Evolutionary conservation across 768 basidiomycete species (phyloP).

Genomic region (Russula compacta): DNA sequence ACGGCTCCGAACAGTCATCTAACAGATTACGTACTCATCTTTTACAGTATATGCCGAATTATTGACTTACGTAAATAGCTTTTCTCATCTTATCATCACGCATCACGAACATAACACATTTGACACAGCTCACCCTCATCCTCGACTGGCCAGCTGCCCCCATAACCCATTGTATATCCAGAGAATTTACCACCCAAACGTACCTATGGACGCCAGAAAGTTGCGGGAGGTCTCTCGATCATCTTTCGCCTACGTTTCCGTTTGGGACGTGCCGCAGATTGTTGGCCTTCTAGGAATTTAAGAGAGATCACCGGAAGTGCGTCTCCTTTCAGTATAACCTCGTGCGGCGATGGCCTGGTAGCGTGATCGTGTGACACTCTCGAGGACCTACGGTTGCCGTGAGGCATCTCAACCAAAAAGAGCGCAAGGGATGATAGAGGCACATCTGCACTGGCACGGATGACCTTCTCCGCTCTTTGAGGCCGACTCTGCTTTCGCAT

Average conservation of each 20-base stretch:
- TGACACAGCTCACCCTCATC: conserved; percentile 13
- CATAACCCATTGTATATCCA: conserved; percentile 28
- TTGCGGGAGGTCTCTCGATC: conserved; percentile 15
- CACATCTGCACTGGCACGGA: neutral
- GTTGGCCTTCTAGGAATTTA: neutral
- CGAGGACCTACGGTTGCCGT: neutral
- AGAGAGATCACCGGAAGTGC: neutral
- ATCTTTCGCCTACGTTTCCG: conserved; percentile 8
- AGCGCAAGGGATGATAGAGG: neutral
- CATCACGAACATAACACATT: neutral
- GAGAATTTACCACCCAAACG: conserved; percentile 24
- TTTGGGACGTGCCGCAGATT: neutral
- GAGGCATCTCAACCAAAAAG: conserved; percentile 10
- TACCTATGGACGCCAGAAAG: conserved; percentile 25
- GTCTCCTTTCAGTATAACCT: conserved; percentile 1
- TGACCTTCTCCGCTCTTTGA: neutral
- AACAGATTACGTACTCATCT: too few relatives aligned
- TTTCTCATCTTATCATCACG: neutral
- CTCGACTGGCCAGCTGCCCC: conserved; percentile 23
- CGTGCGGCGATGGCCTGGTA: conserved; percentile 9
- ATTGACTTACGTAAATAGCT: neutral
- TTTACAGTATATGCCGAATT: too few relatives aligned
- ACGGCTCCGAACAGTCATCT: too few relatives aligned
- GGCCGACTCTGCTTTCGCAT: conserved; percentile 1
- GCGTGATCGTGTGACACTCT: neutral